phyloP scores from a whole-genome alignment of 2,329 filamentous ascomycete species.

The Knufia petricola region DNA sequence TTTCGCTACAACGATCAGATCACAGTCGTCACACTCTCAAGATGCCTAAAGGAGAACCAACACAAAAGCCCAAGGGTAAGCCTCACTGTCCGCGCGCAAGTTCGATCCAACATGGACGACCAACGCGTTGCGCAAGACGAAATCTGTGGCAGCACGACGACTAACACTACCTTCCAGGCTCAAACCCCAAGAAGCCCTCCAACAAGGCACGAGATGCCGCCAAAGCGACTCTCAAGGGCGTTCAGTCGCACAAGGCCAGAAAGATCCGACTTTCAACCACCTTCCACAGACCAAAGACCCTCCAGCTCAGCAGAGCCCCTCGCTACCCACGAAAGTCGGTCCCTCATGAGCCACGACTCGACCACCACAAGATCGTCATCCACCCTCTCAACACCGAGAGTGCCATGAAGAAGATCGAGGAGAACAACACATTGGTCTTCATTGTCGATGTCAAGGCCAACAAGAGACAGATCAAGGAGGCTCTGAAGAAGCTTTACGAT shows the following conservation, averaged over 20 bases:
- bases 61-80: constrained; percentile 23
- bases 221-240: constrained; percentile 92
- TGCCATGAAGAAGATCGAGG: constrained; percentile 99
- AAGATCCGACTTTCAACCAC: constrained; percentile 88
- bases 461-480: constrained; percentile 98
- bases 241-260: constrained; percentile 73
- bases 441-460: constrained; percentile 96
- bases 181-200: constrained; percentile 47
- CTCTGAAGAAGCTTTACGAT: constrained; percentile 98
- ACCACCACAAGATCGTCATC: constrained; percentile 95
- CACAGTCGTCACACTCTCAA: background rate
- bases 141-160: background rate
- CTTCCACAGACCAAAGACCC: constrained; percentile 97
- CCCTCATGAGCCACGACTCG: constrained; percentile 78
- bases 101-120: background rate
- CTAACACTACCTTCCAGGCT: constrained; percentile 14
- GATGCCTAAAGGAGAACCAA: constrained; percentile 25
- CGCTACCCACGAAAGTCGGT: constrained; percentile 97
- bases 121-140: too few relatives aligned
- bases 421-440: constrained; percentile 99
- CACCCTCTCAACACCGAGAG: constrained; percentile 99
- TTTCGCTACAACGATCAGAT: constrained; percentile 3
- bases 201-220: constrained; percentile 81
- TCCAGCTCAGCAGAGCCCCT: constrained; percentile 77
- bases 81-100: background rate